Percentiles rank a stretch among this genome's conserved stretches.
These are phyloP conservation scores for Fusarium incarnatum DNA, from an alignment of 2,329 filamentous ascomycete species.

Conservation along the genomic window DNA sequence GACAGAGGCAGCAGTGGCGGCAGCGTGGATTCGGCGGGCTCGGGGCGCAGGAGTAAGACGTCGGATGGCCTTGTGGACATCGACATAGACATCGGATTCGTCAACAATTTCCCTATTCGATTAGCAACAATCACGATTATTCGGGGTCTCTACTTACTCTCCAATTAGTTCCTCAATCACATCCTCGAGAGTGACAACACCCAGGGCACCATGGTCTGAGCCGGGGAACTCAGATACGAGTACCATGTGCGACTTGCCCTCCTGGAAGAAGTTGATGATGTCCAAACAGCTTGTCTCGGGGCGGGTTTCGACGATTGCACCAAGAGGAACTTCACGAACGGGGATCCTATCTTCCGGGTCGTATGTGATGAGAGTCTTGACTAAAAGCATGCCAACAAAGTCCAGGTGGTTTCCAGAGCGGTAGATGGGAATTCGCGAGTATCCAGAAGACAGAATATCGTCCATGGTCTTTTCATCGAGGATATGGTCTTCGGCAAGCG, in stretches of 20 bases:
- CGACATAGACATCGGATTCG: constrained; percentile 97
- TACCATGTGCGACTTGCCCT: constrained; percentile 99
- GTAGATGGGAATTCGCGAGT: constrained; percentile 95
- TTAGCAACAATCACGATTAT: constrained; percentile 20
- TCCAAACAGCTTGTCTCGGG: constrained; percentile 97
- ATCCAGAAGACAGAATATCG: constrained; percentile 89
- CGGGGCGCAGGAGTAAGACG: constrained; percentile 87
- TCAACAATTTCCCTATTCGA: constrained; percentile 89
- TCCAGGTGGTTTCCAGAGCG: constrained; percentile 84
- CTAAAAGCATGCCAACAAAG: constrained; percentile 96
- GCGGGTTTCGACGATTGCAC: constrained; percentile 92
- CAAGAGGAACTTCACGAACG: constrained; percentile 90
- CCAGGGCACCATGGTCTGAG: constrained; percentile 89
- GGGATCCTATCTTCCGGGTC: constrained; percentile 91
- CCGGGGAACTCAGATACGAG: constrained; percentile 90
- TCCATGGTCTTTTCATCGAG: constrained; percentile 96
- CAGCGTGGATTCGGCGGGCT: constrained; percentile 65
- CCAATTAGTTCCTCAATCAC: constrained; percentile 99
- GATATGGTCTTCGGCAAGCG: constrained; percentile 93
- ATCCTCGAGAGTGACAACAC: constrained; percentile 95
- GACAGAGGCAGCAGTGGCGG: constrained; percentile 48
- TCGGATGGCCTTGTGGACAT: constrained; percentile 97
- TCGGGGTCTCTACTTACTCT: constrained; percentile 72
- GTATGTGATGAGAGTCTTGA: constrained; percentile 99
- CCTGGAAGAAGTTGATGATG: constrained; percentile 99